Evolutionary conservation across 75 land plant species (phyloP), one percentile per base, ranked within the genome.

Genomic region (Sequoiadendron giganteum): DNA sequence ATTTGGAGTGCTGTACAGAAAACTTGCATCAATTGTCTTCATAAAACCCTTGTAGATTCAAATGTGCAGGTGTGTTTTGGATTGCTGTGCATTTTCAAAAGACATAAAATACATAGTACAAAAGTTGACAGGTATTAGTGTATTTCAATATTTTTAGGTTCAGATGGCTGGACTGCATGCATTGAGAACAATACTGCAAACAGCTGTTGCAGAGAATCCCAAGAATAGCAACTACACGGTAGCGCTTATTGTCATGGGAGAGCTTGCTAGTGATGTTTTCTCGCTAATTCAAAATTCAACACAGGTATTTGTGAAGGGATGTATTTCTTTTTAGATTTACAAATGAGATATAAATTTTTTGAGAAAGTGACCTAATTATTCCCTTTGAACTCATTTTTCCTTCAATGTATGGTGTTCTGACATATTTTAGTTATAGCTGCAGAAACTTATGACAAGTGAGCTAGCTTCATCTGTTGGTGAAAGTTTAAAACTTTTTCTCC

Each of bases 131-230:
- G 28, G 10, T 42, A 80, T 40, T 16, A 19, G 19, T 80, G 48
- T 15, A 38, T 85, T 85, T 78, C 45, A 38, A 68, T 65, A 5
- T 88, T 70, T 36, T 47, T 91, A 98, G 99, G 95, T 95, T 88
- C 97, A 92, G 87, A 76, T 91, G 80, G 90, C 94, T 78, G 97
- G 94, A 54, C 83, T 97, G 82, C 95, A 95, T 84, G 92, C 95
- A 1, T 85, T 98, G 47, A 94, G 93, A 87, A 88, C 58, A 45
- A 85, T 93, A 43, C 90, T 92, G 77, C 98, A 95, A 65, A 94
- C 84, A 88, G 95, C 90, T 49, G 76, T 90, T 42, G 48, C 86
- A 19, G 91, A 95, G 85, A 79, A 87, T n/a, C 88, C 88, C 68
- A 70, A 88, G 48, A 86, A 73, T 18, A 91, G 87, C 81, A 89